Evolutionary conservation across 805 yeast genomes (phyloP), one percentile per base, ranked within the genome.

Genomic region (Suhomyces sp.): DNA sequence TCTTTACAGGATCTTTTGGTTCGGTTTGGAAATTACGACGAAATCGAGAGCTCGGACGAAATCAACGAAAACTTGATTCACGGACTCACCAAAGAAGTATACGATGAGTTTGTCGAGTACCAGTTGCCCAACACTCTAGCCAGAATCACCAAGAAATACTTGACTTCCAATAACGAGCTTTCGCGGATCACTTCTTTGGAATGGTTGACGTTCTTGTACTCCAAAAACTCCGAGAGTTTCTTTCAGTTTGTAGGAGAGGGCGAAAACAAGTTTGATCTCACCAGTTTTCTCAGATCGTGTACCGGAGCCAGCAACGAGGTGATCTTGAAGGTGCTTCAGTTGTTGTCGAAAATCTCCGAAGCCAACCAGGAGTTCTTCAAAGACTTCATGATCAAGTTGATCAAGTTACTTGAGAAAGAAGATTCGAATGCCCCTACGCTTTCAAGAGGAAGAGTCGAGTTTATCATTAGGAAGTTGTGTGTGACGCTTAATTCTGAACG

Each of bases 171-270:
- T 23, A 86, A 88, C 59, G 96, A 90, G 55, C 83, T 85, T 27
- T 88, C 97, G 0, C 79, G 94, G 54, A 78, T 90, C 33, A 90
- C 96, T 0, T 86, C 94, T 23, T 72, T 94, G 35, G 96, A 92
- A 57, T 94, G 99, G 99, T 74, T 94, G 31, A 83, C 85, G 13
- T 83, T 90, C 79, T 76, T 94, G 41, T 93, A 91, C 63, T 78
- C 82, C 26, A 86, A 86, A 58, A 86, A 86, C 53, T 64, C 74
- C 2, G 58, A 65, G 4, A 59, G 67, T 26, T 72, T 72, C 46
- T 66, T 71, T 44, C 59, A 57, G 33, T 62, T 67, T 26, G 62
- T 66, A 8, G 61, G 55, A 7, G 56, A 52, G 2, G 70, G 74
- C 40, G 78, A 81, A 54, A 74, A 56, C 15, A 47, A 50, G 10